phyloP scores from a whole-genome alignment of 2,329 filamentous ascomycete genomes.

The Talaromyces marneffei region DNA sequence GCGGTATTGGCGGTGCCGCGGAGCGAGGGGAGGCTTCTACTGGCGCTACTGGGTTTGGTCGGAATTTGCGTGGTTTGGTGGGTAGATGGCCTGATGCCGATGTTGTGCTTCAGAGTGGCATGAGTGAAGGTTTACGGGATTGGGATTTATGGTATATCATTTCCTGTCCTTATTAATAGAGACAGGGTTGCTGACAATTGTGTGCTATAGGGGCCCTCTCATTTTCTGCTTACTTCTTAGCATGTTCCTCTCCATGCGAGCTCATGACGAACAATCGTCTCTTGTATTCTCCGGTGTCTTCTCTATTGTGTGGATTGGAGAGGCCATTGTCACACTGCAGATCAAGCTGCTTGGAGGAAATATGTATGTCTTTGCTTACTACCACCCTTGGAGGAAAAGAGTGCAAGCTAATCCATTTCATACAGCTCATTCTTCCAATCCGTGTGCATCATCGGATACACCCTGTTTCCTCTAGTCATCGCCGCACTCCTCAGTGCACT shows the following conservation, averaged over 20 bases:
- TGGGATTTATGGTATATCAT: conserved; percentile 79
- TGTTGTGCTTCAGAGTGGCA: conserved; percentile 59
- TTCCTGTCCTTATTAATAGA: background rate
- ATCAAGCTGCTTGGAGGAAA: conserved; percentile 94
- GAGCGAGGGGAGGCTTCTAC: conserved; percentile 50
- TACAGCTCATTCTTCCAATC: conserved; percentile 92
- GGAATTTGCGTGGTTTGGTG: conserved; percentile 50
- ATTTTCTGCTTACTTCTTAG: conserved; percentile 89
- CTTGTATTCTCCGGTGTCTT: conserved; percentile 94
- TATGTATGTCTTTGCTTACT: conserved; percentile 64
- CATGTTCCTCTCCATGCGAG: conserved; percentile 78
- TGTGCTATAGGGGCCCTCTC: conserved; percentile 66
- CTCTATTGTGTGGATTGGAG: conserved; percentile 92
- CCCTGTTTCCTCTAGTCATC: conserved; percentile 91
- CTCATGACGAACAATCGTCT: conserved; percentile 72
- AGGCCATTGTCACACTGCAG: conserved; percentile 94
- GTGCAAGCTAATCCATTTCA: conserved; percentile 8
- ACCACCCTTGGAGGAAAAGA: conserved; percentile 3
- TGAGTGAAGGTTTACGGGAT: conserved; percentile 86
- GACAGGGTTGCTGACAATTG: background rate
- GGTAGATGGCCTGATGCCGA: conserved; percentile 65
- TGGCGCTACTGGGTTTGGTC: conserved; percentile 33
- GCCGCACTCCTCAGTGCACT: conserved; percentile 84
- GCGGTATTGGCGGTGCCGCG: conserved; percentile 48
- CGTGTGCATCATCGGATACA: conserved; percentile 97